phyloP scores from a whole-genome alignment of 352 stramenopile genomes.

The Phytophthora multivora region DNA sequence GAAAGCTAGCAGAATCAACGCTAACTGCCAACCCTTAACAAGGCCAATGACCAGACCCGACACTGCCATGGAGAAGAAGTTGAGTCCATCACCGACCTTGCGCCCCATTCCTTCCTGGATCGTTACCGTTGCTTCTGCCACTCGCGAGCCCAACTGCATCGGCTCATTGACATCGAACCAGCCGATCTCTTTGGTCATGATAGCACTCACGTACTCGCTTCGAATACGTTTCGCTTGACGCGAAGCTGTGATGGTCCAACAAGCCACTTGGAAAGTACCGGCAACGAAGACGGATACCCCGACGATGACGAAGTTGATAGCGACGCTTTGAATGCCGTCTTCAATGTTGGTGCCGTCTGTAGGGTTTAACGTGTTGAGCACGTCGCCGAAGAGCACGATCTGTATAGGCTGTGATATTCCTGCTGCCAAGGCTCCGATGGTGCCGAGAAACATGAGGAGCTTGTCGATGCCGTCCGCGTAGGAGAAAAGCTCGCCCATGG shows the following conservation, averaged over 20 bases:
- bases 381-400: slow-evolving; percentile 74
- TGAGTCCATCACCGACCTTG: slow-evolving; percentile 59
- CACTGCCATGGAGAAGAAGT: slow-evolving; percentile 68
- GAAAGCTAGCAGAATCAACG: slow-evolving; percentile 66
- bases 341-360: slow-evolving; percentile 28
- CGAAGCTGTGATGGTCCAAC: slow-evolving; percentile 66
- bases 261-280: slow-evolving; percentile 60
- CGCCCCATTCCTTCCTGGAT: slow-evolving; percentile 73
- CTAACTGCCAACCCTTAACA: slow-evolving; percentile 66
- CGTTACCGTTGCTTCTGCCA: slow-evolving; percentile 55
- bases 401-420: slow-evolving; percentile 67
- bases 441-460: slow-evolving; percentile 60
- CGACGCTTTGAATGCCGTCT: slow-evolving; percentile 36
- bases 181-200: slow-evolving; percentile 67
- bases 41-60: slow-evolving; percentile 69
- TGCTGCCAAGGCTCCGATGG: slow-evolving; percentile 41
- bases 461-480: slow-evolving; percentile 63
- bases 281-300: slow-evolving; percentile 57
- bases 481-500: slow-evolving; percentile 51
- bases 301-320: slow-evolving; percentile 62
- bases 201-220: slow-evolving; percentile 54
- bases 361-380: slow-evolving; percentile 78
- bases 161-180: slow-evolving; percentile 76
- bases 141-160: slow-evolving; percentile 55
- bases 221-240: slow-evolving; percentile 67